These are phyloP conservation scores for Lepidium didymum DNA, from an alignment of 345 rosid genomes.

Conservation along the genomic window DNA sequence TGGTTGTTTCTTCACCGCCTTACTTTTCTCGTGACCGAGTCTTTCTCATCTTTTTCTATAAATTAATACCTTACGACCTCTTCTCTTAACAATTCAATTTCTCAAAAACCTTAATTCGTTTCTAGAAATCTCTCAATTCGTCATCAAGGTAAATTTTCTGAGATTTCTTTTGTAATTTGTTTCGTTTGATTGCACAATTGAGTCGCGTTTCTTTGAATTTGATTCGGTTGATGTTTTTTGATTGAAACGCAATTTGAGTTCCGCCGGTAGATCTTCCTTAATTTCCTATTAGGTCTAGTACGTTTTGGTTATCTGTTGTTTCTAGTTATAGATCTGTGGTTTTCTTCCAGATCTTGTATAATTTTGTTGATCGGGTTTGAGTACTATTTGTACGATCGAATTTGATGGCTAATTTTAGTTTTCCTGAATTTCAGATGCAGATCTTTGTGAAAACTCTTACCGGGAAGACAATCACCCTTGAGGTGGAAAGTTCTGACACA, in stretches of 20 bases:
- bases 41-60: slow-evolving; percentile 11
- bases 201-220: not conserved
- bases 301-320: too few relatives aligned
- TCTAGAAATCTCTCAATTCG: not conserved
- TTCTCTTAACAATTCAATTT: not conserved
- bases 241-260: not conserved
- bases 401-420: not conserved
- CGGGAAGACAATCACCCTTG: slow-evolving; percentile 20
- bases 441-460: slow-evolving; percentile 29
- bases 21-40: slow-evolving; percentile 21
- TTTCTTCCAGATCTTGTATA: not conserved
- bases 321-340: not conserved
- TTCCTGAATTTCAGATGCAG: slow-evolving; percentile 25
- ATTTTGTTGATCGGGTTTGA: not conserved
- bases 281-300: not conserved
- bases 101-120: not conserved
- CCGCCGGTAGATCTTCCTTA: not conserved
- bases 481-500: slow-evolving; percentile 38
- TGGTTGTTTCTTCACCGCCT: slow-evolving; percentile 10
- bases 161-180: too few relatives aligned
- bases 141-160: slow-evolving; percentile 6
- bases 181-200: not conserved
- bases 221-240: not conserved
- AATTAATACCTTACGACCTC: not conserved
- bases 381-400: not conserved